phyloP scores from a whole-genome alignment of 176 grass and related monocot species.

The Oryza nivara region DNA sequence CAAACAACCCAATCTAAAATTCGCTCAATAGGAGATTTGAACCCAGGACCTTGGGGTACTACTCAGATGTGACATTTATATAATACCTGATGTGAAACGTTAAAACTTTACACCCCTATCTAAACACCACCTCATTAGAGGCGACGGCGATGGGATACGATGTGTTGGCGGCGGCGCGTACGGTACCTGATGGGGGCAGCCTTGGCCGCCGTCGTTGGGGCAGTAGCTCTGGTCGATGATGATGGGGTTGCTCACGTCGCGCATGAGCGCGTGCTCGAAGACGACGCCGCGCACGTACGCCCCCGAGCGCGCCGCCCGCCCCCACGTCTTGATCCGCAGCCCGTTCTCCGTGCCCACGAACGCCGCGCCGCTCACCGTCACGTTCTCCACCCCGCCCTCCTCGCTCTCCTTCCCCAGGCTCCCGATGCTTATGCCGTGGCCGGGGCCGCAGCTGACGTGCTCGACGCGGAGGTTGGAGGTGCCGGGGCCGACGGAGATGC shows the following conservation, averaged over 20 bases:
- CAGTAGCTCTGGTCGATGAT: conserved; percentile 71
- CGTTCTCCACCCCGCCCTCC: conserved; percentile 59
- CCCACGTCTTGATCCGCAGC: conserved; percentile 77
- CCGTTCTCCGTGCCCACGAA: conserved; percentile 62
- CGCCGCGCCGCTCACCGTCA: conserved; percentile 50
- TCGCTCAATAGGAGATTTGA: too few relatives aligned
- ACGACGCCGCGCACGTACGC: conserved; percentile 48
- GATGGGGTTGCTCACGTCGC: conserved; percentile 57
- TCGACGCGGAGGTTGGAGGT: conserved; percentile 64
- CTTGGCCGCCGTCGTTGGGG: conserved; percentile 41
- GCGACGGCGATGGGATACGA: neutral
- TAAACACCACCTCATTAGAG: neutral
- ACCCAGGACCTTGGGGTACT: too few relatives aligned
- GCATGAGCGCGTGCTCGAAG: conserved; percentile 59
- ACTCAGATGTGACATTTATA: too few relatives aligned
- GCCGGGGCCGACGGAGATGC: conserved; percentile 68
- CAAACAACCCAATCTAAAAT: too few relatives aligned
- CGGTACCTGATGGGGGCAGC: conserved; percentile 52
- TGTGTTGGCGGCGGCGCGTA: neutral
- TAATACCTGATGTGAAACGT: too few relatives aligned
- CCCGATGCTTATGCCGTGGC: conserved; percentile 75
- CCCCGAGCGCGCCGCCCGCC: neutral
- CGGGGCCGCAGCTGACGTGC: conserved; percentile 64
- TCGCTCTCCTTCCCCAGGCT: conserved; percentile 55
- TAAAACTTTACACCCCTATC: too few relatives aligned